Conservation (phyloP, 768 basidiomycete species). For the Lentinula sp. region DNA sequence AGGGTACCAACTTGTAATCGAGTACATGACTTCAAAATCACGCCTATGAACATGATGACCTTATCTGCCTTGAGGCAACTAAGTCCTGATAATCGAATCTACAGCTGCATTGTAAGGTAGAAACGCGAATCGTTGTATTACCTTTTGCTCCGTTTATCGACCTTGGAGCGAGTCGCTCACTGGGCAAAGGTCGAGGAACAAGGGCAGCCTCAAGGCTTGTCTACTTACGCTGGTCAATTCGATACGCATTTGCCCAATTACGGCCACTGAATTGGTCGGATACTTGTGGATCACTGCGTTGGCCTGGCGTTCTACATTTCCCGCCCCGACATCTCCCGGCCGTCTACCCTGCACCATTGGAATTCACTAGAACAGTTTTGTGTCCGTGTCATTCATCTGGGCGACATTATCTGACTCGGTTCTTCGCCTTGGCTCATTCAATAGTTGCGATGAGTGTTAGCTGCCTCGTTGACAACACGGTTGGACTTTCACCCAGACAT, state of each 20-base stretch:
- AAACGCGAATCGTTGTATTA: not conserved
- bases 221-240: not conserved
- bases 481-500: no score
- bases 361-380: not conserved
- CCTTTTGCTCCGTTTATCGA: not conserved
- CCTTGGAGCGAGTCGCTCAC: not conserved
- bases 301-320: no score
- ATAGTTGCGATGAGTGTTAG: not conserved
- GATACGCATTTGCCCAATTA: not conserved
- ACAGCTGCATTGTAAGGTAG: not conserved
- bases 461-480: not conserved
- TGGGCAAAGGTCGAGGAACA: not conserved
- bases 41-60: not conserved
- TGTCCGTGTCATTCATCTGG: not conserved
- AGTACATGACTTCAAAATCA: no score
- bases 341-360: no score
- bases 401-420: not conserved
- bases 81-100: not conserved
- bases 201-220: not conserved
- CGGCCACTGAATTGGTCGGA: not conserved
- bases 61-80: slow-evolving; percentile 5
- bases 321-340: not conserved
- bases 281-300: not conserved
- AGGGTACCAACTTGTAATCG: not conserved
- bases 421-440: not conserved